A percentile compares a stretch with the other conserved stretches of the same genome.
phyloP scores from a whole-genome alignment of 1,284 basidiomycete genomes.

The Phellopilus nigrolimitatus region DNA sequence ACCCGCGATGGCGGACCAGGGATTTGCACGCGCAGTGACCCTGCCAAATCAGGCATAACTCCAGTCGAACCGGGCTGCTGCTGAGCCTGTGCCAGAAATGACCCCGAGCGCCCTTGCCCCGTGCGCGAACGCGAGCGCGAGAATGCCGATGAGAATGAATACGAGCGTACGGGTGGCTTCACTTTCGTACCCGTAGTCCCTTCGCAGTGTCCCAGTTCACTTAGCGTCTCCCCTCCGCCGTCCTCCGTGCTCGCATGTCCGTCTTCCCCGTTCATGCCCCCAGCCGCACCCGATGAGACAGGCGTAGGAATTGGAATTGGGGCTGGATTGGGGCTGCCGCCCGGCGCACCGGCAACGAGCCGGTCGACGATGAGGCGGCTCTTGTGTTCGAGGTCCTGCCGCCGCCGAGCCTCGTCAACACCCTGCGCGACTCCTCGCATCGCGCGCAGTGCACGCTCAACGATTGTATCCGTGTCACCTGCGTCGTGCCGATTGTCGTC shows the following conservation, averaged over 20 bases:
- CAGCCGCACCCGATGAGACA: too few relatives aligned
- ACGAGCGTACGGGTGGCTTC: conserved; percentile 11
- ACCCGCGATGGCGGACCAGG: conserved; percentile 27
- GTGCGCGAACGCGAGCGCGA: conserved; percentile 9
- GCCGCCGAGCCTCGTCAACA: conserved; percentile 47
- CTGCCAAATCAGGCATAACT: conserved; percentile 19
- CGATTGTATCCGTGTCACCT: conserved; percentile 33
- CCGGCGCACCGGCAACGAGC: conserved; percentile 38
- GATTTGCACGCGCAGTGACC: conserved; percentile 31
- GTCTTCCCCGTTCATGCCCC: too few relatives aligned
- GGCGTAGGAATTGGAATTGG: neutral
- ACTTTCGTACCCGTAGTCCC: neutral
- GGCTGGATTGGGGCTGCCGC: conserved; percentile 9
- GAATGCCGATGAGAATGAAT: conserved; percentile 18
- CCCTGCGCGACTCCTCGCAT: conserved; percentile 57
- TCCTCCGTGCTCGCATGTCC: conserved; percentile 5
- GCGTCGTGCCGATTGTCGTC: conserved; percentile 45
- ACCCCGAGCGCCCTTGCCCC: neutral
- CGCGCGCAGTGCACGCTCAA: conserved; percentile 28
- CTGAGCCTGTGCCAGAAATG: conserved; percentile 8
- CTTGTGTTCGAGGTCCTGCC: conserved; percentile 60
- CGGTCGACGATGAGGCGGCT: conserved; percentile 67
- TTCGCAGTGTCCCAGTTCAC: conserved; percentile 11
- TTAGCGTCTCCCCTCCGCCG: conserved; percentile 5
- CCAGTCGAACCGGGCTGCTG: conserved; percentile 1